phyloP scores from a whole-genome alignment of 768 basidiomycete species.

The Podaxis pistillaris region DNA sequence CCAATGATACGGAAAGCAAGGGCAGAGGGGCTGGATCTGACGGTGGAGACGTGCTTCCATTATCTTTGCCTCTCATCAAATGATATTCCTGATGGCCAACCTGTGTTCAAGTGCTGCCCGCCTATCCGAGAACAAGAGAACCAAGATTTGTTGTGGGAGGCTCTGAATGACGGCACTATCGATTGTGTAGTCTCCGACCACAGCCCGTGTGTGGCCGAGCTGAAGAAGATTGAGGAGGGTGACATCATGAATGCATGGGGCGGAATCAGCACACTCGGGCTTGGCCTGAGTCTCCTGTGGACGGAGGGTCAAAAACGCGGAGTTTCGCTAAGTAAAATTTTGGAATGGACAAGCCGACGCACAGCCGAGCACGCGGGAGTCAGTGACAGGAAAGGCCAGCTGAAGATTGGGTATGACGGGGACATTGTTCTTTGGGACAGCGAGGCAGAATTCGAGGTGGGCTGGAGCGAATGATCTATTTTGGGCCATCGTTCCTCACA shows the following conservation, averaged over 20 bases:
- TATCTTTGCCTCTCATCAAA: conserved; percentile 81
- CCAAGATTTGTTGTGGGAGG: conserved; percentile 76
- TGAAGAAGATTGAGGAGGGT: conserved; percentile 78
- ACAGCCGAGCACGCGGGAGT: conserved; percentile 84
- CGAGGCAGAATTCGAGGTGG: conserved; percentile 39
- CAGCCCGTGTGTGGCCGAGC: conserved; percentile 79
- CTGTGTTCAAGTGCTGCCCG: conserved; percentile 96
- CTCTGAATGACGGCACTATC: conserved; percentile 77
- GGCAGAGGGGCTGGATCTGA: conserved; percentile 62
- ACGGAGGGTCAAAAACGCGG: conserved; percentile 71
- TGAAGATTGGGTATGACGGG: conserved; percentile 76
- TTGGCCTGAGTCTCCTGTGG: conserved; percentile 88
- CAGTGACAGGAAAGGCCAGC: conserved; percentile 62
- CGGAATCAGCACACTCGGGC: conserved; percentile 87
- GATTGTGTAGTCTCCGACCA: conserved; percentile 97
- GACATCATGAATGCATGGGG: conserved; percentile 94
- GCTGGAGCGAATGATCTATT: conserved; percentile 9
- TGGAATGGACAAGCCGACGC: conserved; percentile 72
- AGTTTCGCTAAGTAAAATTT: conserved; percentile 55
- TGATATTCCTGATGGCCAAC: conserved; percentile 68
- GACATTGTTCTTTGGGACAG: conserved; percentile 84
- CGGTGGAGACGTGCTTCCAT: conserved; percentile 97
- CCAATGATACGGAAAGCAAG: conserved; percentile 73
- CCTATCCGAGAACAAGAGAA: conserved; percentile 81
- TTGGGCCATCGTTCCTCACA: neutral